Evolutionary conservation across 305 asterid species (phyloP), one percentile per base, ranked within the genome.

Genomic region (Solanum aculeatissimum): DNA sequence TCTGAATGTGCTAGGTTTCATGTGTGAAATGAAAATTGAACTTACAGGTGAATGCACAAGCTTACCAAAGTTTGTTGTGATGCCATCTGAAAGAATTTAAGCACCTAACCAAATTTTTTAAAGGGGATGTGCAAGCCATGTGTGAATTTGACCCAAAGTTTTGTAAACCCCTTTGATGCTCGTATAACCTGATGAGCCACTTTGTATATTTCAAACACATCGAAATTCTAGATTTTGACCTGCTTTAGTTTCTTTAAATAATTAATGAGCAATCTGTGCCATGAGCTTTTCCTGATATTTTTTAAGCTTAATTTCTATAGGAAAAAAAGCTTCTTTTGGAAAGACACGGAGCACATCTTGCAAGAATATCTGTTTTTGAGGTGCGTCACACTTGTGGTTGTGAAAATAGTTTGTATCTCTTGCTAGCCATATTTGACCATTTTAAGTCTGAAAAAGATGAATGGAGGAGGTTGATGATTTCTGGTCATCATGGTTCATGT

Each of bases 321-420:
- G 98, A 89, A 92, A 95, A 92, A 85, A 97, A 92, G 90, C 94
- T 97, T 89, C 95, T 97, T 71, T 84, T 97, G 93, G 99, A 97
- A 81, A 94, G 83, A 87, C 90, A 91, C 51, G 99, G 98, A 86
- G 96, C 99, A 53, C 98, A 90, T 89, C 88, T 91, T 89, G 98
- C 96, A 21, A 91, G 98, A 87, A 89, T 97, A 88, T 91, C 97
- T 83, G 92, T 97, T 81, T 97, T 90, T 90, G 98, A 97, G 98
- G 99, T 96, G 83, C 80, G 95, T 87, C 82, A 45, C 53, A n/a
- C 45, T 58, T 10, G 40, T 77, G 12, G 63, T 32, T 77, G 47
- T 77, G 45, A 27, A 77, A 77, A 71, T 43, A 71, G 78, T 40
- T 40, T 47, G 40, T 49, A 16, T 75, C 81, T 49, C 62, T 75